Conservation (phyloP, 257 asterid species). For the Henckelia pumila region DNA sequence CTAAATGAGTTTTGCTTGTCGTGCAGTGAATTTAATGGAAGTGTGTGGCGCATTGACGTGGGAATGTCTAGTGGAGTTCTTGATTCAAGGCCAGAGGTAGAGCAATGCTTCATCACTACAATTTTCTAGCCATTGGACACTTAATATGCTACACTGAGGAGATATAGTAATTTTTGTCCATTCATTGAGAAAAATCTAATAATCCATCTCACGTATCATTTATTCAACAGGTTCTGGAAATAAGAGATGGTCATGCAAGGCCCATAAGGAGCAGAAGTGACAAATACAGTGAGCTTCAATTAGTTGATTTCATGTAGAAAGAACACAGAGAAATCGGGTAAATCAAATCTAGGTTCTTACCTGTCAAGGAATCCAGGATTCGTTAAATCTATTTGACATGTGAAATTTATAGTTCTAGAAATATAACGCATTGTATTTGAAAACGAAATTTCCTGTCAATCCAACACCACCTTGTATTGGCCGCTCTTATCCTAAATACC, state of each 20-base stretch:
- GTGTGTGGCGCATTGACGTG: slow-evolving; percentile 88
- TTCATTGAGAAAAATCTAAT: background rate
- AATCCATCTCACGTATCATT: slow-evolving; percentile 1
- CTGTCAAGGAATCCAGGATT: background rate
- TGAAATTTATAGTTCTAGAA: background rate
- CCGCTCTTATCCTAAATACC: background rate
- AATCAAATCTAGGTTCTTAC: background rate
- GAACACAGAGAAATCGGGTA: slow-evolving; percentile 14
- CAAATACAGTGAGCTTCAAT: slow-evolving; percentile 54
- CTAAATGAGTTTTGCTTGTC: slow-evolving; percentile 20
- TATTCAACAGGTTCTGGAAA: slow-evolving; percentile 70
- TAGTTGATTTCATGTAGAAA: slow-evolving; percentile 51
- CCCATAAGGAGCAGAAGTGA: slow-evolving; percentile 64
- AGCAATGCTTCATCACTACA: slow-evolving; percentile 7
- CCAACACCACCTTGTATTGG: background rate
- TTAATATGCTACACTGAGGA: background rate
- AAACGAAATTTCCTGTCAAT: background rate
- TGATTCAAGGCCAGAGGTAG: slow-evolving; percentile 92
- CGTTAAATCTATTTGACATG: background rate
- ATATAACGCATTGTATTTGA: background rate
- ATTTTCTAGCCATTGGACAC: slow-evolving; percentile 4
- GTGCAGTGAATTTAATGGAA: slow-evolving; percentile 70
- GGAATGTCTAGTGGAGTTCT: slow-evolving; percentile 99
- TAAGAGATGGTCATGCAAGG: slow-evolving; percentile 65
- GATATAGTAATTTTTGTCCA: background rate